Evolutionary conservation across 2,329 filamentous ascomycete genomes (phyloP).

Genomic region (Trichoderma arundinaceum): DNA sequence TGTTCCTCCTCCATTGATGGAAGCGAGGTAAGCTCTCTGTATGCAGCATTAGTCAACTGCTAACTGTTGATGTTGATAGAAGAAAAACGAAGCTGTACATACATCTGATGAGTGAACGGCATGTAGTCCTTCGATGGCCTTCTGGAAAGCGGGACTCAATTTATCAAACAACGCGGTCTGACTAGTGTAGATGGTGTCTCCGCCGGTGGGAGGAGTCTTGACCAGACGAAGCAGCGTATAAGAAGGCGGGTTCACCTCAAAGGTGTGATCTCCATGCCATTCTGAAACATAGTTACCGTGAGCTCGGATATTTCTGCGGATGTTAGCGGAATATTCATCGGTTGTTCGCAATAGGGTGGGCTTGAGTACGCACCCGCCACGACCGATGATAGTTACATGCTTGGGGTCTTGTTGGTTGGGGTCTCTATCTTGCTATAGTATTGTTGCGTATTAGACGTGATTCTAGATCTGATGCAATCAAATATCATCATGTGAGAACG

Average conservation of each 20-base stretch:
- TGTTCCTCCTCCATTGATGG: slow-evolving; percentile 31
- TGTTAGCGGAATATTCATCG: neutral
- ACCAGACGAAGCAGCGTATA: slow-evolving; percentile 28
- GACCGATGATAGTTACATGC: slow-evolving; percentile 32
- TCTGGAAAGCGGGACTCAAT: slow-evolving; percentile 29
- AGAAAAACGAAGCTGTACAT: neutral
- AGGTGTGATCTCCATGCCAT: slow-evolving; percentile 30
- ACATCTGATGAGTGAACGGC: slow-evolving; percentile 31
- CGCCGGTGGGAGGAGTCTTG: slow-evolving; percentile 30
- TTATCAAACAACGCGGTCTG: slow-evolving; percentile 29
- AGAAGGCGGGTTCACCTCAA: slow-evolving; percentile 30
- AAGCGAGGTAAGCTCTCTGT: slow-evolving; percentile 28
- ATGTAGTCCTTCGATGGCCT: slow-evolving; percentile 27
- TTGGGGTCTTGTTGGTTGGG: slow-evolving; percentile 31
- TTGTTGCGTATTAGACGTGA: neutral
- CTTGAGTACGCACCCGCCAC: slow-evolving; percentile 21
- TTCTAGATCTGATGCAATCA: no score
- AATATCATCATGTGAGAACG: neutral
- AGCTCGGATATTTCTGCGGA: slow-evolving; percentile 18
- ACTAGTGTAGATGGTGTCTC: slow-evolving; percentile 31
- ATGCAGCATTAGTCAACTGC: neutral
- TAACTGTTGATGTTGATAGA: neutral
- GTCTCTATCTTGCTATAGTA: slow-evolving; percentile 29
- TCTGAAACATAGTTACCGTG: slow-evolving; percentile 29
- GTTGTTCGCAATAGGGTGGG: neutral